Base-by-base conservation (phyloP, 768 basidiomycete species). In the Panaeolus cyanescens region DNA sequence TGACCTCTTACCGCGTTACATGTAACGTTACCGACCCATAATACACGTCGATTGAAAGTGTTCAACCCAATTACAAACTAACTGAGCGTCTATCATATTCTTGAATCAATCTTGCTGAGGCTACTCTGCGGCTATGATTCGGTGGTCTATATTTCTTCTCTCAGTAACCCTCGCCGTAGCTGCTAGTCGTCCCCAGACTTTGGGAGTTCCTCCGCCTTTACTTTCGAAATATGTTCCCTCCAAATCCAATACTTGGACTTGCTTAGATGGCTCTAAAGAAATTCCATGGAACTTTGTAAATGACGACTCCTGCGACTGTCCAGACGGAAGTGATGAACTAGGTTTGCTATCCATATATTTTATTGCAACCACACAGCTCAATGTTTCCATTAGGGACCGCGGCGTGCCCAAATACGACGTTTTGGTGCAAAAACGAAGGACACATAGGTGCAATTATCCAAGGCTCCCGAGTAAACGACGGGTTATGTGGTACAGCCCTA, bases 291-390 rank as follows among this genome's bases (percentile, higher is more conserved):
- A 78, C 32, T 87, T 91, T 19, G 88, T 97, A 25, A 97, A 98
- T 72, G 93, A 98, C 70, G 95, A 98, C 74, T 94, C 88, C 68
- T 98, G 95, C 70, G 95, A 98, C 76, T 98, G 95, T 70, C 80
- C 81, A 31, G 95, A 97, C 69, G 95, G 95, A n/a, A 95, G 91
- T 64, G 95, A 98, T 65, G 95, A 98, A 72, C 95, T 95, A 72
- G 95, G 95, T 89, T 40, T 17, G 75, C 54, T n/a, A n/a, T 19
- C 39, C 55, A 63, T 40, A 0, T 17, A 25, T 20, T 31, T 54
- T 1, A 32, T 37, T 60, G 58, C 55, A 53, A 12, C 36, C 37
- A 55, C 37, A 10, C 20, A 55, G 55, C 59, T 65, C 40, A 60
- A 50, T 58, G 57, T 25, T 25, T 20, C 10, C 37, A 33, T 58